phyloP scores from a whole-genome alignment of 495 filamentous ascomycete species.

The Hypoxylon trugodes region DNA sequence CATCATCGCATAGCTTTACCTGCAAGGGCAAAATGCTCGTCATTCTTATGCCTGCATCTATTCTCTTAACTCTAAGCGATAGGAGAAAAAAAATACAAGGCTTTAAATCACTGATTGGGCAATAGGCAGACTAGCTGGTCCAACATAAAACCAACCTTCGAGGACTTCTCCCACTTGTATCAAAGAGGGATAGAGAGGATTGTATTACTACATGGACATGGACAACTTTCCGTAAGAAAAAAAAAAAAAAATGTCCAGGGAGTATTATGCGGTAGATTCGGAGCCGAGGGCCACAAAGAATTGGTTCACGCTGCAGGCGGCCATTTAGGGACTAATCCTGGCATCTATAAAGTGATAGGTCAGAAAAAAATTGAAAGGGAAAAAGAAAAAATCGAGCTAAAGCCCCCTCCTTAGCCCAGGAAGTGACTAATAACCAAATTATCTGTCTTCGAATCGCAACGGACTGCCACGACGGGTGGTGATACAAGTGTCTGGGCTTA shows the following conservation, averaged over 20 bases:
- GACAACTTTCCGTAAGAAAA: constrained; percentile 16
- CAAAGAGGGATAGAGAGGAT: no score
- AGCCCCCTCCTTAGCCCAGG: neutral
- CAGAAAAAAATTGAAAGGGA: constrained; percentile 18
- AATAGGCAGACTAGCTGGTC: neutral
- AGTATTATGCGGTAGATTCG: constrained; percentile 27
- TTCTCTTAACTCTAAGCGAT: neutral
- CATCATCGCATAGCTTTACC: neutral
- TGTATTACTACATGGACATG: neutral
- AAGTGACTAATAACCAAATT: constrained; percentile 9
- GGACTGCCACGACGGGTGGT: constrained; percentile 2
- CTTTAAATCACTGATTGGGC: neutral
- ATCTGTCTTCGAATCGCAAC: constrained; percentile 3
- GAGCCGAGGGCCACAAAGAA: constrained; percentile 31
- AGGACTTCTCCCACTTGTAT: constrained; percentile 8
- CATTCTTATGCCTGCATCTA: neutral
- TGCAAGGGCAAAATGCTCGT: neutral
- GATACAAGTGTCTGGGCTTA: neutral
- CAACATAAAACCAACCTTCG: neutral
- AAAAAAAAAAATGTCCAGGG: constrained; percentile 1
- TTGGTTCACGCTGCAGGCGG: constrained; percentile 37
- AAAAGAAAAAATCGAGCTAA: constrained; percentile 3
- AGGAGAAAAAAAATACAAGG: no score
- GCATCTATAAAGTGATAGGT: constrained; percentile 27
- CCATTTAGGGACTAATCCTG: constrained; percentile 36